These are phyloP conservation scores for Chlamydomonas eustigma DNA, from an alignment of 139 green algal genomes.

Conservation along the genomic window DNA sequence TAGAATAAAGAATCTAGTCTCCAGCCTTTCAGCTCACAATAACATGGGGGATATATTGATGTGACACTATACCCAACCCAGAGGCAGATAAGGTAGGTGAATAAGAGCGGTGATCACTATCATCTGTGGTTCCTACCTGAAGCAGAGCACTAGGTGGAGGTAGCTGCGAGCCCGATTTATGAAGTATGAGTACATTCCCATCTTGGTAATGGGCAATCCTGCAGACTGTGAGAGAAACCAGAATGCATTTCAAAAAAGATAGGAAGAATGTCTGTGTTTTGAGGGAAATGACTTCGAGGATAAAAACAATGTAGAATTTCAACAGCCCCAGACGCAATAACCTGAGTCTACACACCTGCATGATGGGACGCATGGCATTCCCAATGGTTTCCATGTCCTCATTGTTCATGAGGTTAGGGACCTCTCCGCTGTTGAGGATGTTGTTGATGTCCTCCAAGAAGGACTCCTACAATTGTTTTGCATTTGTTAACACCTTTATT, in stretches of 20 bases:
- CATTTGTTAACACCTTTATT: too few relatives aligned
- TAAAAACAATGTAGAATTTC: too few relatives aligned
- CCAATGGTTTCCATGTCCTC: constrained; percentile 74
- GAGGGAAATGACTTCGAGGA: too few relatives aligned
- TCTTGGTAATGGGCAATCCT: constrained; percentile 61
- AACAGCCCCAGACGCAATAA: too few relatives aligned
- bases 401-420: constrained; percentile 65
- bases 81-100: too few relatives aligned
- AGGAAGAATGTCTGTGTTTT: too few relatives aligned
- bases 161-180: constrained; percentile 48
- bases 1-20: too few relatives aligned
- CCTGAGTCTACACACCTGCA: constrained; percentile 32
- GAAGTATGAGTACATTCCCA: constrained; percentile 56
- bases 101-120: too few relatives aligned
- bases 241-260: background rate
- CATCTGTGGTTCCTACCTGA: constrained; percentile 32
- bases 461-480: constrained; percentile 56
- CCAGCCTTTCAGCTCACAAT: too few relatives aligned
- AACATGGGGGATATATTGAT: too few relatives aligned
- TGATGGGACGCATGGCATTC: constrained; percentile 53
- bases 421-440: constrained; percentile 75
- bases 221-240: constrained; percentile 6
- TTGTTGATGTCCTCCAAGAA: constrained; percentile 88
- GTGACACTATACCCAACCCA: too few relatives aligned
- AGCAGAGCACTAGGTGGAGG: constrained; percentile 78